Conservation (phyloP, 805 yeast genomes). For the Phaffomyces antillensis region DNA sequence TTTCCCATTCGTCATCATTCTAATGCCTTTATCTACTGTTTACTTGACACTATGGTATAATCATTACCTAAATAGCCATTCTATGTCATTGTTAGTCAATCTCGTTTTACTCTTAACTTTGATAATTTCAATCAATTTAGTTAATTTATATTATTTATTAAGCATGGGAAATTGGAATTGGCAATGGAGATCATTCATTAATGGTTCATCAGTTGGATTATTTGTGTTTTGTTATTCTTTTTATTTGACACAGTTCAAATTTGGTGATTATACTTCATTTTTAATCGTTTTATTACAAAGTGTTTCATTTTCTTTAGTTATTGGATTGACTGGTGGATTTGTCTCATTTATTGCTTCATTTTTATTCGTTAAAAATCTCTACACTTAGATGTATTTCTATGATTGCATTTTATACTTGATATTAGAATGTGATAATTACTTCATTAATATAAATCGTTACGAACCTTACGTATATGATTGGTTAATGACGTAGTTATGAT, state of each 20-base stretch:
- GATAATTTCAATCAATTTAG: constrained; percentile 12
- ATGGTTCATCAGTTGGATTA: constrained; percentile 22
- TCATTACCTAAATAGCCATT: constrained; percentile 16
- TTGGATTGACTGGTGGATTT: constrained; percentile 21
- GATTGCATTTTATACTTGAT: too few species aligned
- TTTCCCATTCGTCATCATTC: constrained; percentile 24
- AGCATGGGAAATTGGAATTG: constrained; percentile 26
- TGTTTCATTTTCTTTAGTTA: constrained; percentile 16
- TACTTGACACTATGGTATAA: constrained; percentile 23
- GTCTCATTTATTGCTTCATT: constrained; percentile 16
- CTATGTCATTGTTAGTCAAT: constrained; percentile 11
- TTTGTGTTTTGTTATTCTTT: constrained; percentile 21
- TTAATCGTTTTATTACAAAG: constrained; percentile 20
- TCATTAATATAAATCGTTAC: too few species aligned
- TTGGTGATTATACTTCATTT: constrained; percentile 22
- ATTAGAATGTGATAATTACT: too few species aligned
- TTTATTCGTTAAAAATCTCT: constrained; percentile 14
- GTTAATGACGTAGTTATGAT: too few species aligned
- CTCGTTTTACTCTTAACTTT: constrained; percentile 13
- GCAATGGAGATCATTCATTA: constrained; percentile 23
- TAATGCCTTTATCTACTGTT: constrained; percentile 22
- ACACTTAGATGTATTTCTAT: background rate
- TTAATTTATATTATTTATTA: constrained; percentile 20
- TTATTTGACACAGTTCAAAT: constrained; percentile 20
- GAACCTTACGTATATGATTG: too few species aligned